These are phyloP conservation scores for Cyclotella distinguenda DNA, from an alignment of 108 stramenopile genomes.

Conservation along the genomic window DNA sequence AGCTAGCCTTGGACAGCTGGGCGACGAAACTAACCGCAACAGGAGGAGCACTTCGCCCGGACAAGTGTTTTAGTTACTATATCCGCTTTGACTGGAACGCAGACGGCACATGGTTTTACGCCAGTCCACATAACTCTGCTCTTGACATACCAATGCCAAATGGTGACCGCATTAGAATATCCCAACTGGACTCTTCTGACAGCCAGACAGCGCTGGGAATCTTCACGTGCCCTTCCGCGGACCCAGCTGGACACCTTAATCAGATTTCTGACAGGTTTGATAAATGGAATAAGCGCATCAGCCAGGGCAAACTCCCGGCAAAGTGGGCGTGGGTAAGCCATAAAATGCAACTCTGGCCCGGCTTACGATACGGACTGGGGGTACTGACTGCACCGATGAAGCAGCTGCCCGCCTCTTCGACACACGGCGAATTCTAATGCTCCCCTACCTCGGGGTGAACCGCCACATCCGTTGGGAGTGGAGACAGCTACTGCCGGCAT, in stretches of 20 bases:
- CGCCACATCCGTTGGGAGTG: neutral
- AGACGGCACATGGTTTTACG: neutral
- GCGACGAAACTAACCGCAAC: neutral
- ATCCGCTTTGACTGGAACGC: neutral
- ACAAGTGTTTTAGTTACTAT: slow-evolving; percentile 1
- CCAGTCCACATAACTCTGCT: neutral
- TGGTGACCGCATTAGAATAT: neutral
- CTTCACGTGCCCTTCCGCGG: no score
- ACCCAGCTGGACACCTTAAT: no score
- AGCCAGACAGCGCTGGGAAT: no score
- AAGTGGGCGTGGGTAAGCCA: neutral
- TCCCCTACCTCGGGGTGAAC: neutral
- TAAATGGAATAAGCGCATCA: no score
- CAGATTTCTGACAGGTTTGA: no score
- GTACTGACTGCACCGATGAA: neutral
- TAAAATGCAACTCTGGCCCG: neutral
- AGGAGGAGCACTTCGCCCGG: neutral
- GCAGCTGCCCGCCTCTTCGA: neutral
- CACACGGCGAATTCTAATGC: neutral
- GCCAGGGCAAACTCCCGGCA: neutral
- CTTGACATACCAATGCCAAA: neutral
- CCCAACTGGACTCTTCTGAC: no score
- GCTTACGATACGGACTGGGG: neutral
- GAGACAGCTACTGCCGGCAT: neutral
- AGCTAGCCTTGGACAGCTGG: neutral